These are phyloP conservation scores for Sporothrix humicola DNA, from an alignment of 2,329 filamentous ascomycete genomes.

Conservation along the genomic window DNA sequence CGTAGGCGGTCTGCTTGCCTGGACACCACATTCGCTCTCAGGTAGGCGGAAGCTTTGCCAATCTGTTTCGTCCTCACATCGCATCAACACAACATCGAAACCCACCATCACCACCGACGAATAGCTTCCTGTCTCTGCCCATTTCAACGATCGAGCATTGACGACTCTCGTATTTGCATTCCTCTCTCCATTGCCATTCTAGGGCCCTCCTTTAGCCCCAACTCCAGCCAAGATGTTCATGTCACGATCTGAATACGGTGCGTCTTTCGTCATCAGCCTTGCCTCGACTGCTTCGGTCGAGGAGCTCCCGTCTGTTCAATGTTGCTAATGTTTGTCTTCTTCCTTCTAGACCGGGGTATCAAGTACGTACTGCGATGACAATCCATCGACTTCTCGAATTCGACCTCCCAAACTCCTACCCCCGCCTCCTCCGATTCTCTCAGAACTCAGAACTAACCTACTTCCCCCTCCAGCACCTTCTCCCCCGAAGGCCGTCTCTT, in stretches of 20 bases:
- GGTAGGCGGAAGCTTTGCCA: conserved; percentile 29
- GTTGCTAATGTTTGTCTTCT: conserved; percentile 28
- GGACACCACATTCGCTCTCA: conserved; percentile 31
- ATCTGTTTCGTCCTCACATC: conserved; percentile 27
- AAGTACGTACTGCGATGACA: conserved; percentile 67
- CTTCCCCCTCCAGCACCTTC: conserved; percentile 75
- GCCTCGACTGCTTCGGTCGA: conserved; percentile 32
- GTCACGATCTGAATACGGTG: conserved; percentile 99
- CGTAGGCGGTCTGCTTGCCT: conserved; percentile 43
- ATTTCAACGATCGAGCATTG: neutral
- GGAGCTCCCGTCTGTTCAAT: conserved; percentile 25
- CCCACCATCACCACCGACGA: conserved; percentile 22
- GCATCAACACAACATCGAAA: conserved; percentile 27
- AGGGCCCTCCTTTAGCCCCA: conserved; percentile 25
- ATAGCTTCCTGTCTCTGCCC: neutral
- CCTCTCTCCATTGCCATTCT: conserved; percentile 23
- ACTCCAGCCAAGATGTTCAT: conserved; percentile 86
- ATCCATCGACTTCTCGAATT: conserved; percentile 10
- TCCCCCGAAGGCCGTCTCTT: conserved; percentile 99
- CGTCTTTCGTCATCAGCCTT: conserved; percentile 40
- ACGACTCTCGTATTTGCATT: neutral
- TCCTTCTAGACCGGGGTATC: conserved; percentile 83
- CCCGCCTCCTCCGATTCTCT: neutral
- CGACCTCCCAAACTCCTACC: neutral
- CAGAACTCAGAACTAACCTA: no score